Percentiles rank a stretch among this genome's conserved stretches.
These are phyloP conservation scores for Phlebiopsis flavidoalba DNA, from an alignment of 768 basidiomycete genomes.

Conservation along the genomic window DNA sequence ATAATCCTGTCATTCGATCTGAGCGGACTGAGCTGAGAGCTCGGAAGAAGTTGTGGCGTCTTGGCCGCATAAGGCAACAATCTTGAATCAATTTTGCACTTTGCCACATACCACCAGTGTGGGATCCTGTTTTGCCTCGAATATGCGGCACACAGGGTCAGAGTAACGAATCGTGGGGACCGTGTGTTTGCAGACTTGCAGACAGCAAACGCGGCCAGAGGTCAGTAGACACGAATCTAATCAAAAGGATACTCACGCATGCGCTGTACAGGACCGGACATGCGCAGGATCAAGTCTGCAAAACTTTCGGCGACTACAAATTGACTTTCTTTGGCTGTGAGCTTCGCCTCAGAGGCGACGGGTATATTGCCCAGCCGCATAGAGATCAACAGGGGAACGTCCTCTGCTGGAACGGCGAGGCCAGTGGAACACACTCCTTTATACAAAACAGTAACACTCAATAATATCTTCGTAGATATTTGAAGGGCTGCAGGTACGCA, in stretches of 20 bases:
- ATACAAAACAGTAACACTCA: neutral
- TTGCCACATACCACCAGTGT: conserved; percentile 39
- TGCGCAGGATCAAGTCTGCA: conserved; percentile 35
- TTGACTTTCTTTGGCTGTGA: conserved; percentile 70
- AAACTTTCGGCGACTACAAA: conserved; percentile 20
- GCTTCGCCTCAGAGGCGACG: conserved; percentile 61
- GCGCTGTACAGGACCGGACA: conserved; percentile 56
- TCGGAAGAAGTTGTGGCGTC: neutral
- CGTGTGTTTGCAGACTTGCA: conserved; percentile 32
- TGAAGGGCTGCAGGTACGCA: conserved; percentile 64
- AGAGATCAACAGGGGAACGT: conserved; percentile 40
- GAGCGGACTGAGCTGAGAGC: too few species aligned
- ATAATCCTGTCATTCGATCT: too few species aligned
- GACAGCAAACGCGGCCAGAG: conserved; percentile 52
- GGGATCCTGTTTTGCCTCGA: conserved; percentile 51
- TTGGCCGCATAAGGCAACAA: neutral
- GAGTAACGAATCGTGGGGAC: conserved; percentile 13
- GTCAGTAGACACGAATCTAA: conserved; percentile 27
- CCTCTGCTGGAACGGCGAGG: conserved; percentile 88
- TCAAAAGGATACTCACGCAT: neutral
- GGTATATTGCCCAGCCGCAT: conserved; percentile 66
- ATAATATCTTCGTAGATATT: conserved; percentile 45
- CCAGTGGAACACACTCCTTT: conserved; percentile 21
- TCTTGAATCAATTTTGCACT: conserved; percentile 1
- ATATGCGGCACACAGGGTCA: neutral